Base-by-base conservation (phyloP, 139 green algal species). In the Picochlorum sp. region DNA sequence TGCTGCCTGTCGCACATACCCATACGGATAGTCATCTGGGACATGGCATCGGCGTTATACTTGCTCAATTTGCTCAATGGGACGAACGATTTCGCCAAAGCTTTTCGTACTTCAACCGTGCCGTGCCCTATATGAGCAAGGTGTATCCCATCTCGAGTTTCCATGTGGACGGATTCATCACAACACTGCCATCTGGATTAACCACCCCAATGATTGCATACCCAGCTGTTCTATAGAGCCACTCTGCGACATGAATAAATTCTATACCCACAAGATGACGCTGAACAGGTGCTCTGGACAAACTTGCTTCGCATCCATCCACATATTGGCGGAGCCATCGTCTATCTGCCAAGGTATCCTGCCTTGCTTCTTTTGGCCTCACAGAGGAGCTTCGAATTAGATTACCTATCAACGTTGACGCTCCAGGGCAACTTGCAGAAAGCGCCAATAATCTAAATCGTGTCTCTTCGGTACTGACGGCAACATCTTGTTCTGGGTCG, bases 271-370 rank as follows among this genome's bases (percentile, higher is more conserved):
- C 26, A 45, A 83, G 56, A 51, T 60, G 50, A 15, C 34, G 3
- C 3, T 51, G 56, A 44, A 78, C 41, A 5, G 59, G 37, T 45
- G 76, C 54, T 24, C 51, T n/a, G 55, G 69, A 68, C 11, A 88
- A 28, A 45, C 78, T 66, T 58, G 72, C 72, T 10, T 66, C 74
- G 69, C 81, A 89, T 59, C 87, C 86, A 45, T 88, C 80, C n/a
- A 84, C 70, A 71, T 92, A 94, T 51, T 75, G 60, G 1, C 84
- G 73, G 73, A 91, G 80, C 87, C 87, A 94, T 38, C 71, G 24
- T 2, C 83, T 66, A 15, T 78, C 83, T 2, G 79, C 81, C 30
- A 89, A 61, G 4, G 68, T 74, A 41, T 26, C 28, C 24, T 70
- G 32, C 30, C 65, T 55, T 20, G 47, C 47, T 44, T 81, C 67